A percentile compares a stretch with the other conserved stretches of the same genome.
These are phyloP conservation scores for Geranium incanum DNA, from an alignment of 441 rosid species.

Conservation along the genomic window DNA sequence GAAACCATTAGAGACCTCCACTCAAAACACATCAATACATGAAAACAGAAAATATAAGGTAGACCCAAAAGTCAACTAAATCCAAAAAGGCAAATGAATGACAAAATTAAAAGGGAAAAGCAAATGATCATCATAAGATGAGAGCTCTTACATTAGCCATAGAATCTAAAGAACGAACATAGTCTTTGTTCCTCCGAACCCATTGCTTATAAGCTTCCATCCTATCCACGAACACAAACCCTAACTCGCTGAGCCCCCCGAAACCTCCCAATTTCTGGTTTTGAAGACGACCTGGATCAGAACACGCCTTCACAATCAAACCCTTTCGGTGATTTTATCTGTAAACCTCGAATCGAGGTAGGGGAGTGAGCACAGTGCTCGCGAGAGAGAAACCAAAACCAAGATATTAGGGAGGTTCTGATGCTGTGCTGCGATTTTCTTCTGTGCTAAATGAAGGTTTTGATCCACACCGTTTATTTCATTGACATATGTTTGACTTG, in stretches of 20 bases:
- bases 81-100: neutral
- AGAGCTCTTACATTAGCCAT: slow-evolving; percentile 68
- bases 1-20: no score
- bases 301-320: neutral
- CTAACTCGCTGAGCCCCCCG: slow-evolving; percentile 2
- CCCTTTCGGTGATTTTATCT: neutral
- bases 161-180: slow-evolving; percentile 82
- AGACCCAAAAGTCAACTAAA: neutral
- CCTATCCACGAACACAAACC: slow-evolving; percentile 9
- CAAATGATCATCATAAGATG: neutral
- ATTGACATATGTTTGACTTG: neutral
- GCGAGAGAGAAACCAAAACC: neutral
- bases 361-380: neutral
- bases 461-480: neutral
- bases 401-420: neutral
- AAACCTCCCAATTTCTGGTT: slow-evolving; percentile 6
- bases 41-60: neutral
- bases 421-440: neutral
- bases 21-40: neutral
- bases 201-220: slow-evolving; percentile 91
- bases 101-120: neutral
- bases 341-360: neutral
- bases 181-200: slow-evolving; percentile 79
- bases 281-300: slow-evolving; percentile 17
- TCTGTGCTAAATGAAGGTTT: neutral